These are phyloP conservation scores for Lentinula sp. DNA, from an alignment of 768 basidiomycete species.

Conservation along the genomic window DNA sequence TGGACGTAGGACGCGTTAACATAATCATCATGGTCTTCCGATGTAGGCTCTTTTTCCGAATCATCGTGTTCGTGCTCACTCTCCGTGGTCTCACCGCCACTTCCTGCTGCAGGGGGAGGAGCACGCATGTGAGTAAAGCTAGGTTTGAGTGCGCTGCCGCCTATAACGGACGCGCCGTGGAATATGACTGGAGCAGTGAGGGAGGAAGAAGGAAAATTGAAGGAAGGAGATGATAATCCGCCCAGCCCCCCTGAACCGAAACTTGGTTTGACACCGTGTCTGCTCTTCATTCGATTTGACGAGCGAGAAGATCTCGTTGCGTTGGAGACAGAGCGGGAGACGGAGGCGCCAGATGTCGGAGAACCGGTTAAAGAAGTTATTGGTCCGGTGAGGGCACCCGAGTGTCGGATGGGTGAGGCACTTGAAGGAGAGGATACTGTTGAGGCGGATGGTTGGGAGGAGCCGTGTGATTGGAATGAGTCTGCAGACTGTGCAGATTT, in stretches of 20 bases:
- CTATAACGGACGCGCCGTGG: not conserved
- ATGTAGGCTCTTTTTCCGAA: not conserved
- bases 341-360: not conserved
- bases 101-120: not conserved
- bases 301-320: not conserved
- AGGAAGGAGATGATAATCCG: not conserved
- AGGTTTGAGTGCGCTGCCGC: not conserved
- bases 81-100: not conserved
- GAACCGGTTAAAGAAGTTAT: not conserved
- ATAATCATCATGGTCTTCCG: constrained; percentile 70
- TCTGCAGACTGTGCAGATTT: constrained; percentile 9
- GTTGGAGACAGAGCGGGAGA: not conserved
- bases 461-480: not conserved
- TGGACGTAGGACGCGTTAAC: constrained; percentile 94
- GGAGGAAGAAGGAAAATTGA: not conserved
- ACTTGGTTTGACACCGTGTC: not conserved
- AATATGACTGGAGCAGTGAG: not conserved
- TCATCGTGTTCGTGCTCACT: constrained; percentile 4
- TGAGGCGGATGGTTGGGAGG: not conserved
- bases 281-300: not conserved
- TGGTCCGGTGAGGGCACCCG: constrained; percentile 2
- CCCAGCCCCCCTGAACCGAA: not conserved
- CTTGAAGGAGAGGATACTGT: not conserved
- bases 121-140: constrained; percentile 1
- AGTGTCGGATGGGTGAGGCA: not conserved